These are phyloP conservation scores for Chiua sp. DNA, from an alignment of 1,284 basidiomycete species.

Conservation along the genomic window DNA sequence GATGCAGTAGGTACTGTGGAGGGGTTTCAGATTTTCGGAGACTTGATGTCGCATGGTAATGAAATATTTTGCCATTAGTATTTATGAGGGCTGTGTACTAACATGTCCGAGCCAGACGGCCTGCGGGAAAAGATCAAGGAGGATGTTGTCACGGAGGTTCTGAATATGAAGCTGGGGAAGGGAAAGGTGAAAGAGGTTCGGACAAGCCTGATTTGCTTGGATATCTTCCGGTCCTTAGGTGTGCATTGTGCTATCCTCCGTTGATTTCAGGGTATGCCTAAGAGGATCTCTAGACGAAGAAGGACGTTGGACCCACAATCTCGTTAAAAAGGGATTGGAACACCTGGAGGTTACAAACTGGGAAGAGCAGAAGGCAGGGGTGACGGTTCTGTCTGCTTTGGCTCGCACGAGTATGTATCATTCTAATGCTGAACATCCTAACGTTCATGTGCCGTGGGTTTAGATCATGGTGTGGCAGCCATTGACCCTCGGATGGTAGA, in stretches of 20 bases:
- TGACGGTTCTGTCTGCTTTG: constrained; percentile 12
- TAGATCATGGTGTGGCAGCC: constrained; percentile 6
- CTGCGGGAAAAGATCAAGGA: constrained; percentile 19
- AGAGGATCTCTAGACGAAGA: constrained; percentile 5
- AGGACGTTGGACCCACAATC: constrained; percentile 2
- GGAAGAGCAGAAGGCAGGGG: constrained; percentile 10
- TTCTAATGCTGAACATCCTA: neutral
- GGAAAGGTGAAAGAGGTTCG: constrained; percentile 13
- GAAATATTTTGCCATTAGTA: neutral
- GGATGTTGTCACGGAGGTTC: constrained; percentile 15
- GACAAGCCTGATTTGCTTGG: constrained; percentile 28
- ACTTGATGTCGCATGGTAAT: constrained; percentile 13
- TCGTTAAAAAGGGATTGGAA: constrained; percentile 1
- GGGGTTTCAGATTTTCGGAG: constrained; percentile 12
- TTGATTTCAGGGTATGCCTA: neutral
- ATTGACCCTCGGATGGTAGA: neutral
- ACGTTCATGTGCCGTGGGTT: neutral
- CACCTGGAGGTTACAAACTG: neutral
- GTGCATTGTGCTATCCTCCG: neutral
- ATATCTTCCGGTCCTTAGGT: constrained; percentile 27
- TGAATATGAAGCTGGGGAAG: constrained; percentile 21
- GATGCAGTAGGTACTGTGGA: constrained; percentile 24
- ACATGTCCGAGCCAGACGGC: constrained; percentile 16
- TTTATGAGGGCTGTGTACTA: neutral
- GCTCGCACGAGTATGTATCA: constrained; percentile 10